Base-by-base conservation (phyloP, 495 filamentous ascomycete species). In the Letharia columbiana region DNA sequence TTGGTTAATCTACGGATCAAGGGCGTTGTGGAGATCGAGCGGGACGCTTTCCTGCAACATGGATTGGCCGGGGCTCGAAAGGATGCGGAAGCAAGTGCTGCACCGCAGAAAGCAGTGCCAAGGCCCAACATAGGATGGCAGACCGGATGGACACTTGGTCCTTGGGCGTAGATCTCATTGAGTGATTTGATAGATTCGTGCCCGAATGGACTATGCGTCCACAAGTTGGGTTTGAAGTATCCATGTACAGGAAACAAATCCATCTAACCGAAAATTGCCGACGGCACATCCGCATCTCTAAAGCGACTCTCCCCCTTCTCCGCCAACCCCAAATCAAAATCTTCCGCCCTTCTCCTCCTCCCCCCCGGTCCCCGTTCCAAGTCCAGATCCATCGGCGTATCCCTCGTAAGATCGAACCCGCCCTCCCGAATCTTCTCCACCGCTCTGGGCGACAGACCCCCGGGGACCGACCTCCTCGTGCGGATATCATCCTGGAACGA, bases 11-110 rank as follows among this genome's bases (percentile, higher is more conserved):
- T 96, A 69, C 92, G 92, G 69, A 80, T 94, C 37, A 85, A 86
- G 39, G 89, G 91, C 0, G 78, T 92, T 56, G 87, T 92, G 4
- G 89, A 92, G 70, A 83, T 98, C 47, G 95, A 98, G 68, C 80
- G 89, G 50, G 95, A 98, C 58, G 83, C 85, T 47, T 96, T 91
- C 79, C 76, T 91, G 63, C 86, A 87, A 66, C 83, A 94, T 68
- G 92, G 92, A 4, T 75, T 88, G 49, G 81, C 84, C 28, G 91
- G 91, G 6, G 89, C 89, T 0, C 86, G 77, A 66, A 83, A 81
- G 71, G 82, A 87, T 18, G 77, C 75, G 41, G 90, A 93, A 39
- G 77, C 81, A 65, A 75, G 75, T 64, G 81, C 79, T 74, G 79
- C 76, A 49, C 81, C 75, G 75, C 87, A 84, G 71, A 76, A 86